phyloP scores from a whole-genome alignment of 441 rosid genomes.

The Gossypium schwendimanii region DNA sequence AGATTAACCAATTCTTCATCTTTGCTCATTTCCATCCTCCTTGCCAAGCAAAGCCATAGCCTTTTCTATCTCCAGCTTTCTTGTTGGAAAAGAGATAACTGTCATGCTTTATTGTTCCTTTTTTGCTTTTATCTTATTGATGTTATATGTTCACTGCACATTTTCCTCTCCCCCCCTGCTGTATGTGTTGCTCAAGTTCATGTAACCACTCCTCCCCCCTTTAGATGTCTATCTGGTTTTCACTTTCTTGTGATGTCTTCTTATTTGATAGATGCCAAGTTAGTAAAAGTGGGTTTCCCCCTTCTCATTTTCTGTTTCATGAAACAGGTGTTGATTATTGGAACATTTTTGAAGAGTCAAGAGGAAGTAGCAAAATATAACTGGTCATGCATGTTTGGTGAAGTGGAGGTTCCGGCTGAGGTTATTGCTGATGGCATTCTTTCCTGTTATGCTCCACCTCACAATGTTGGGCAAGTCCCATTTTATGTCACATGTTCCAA shows the following conservation, averaged over 20 bases:
- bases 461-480: conserved; percentile 64
- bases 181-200: neutral
- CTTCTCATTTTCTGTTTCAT: conserved; percentile 10
- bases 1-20: no score
- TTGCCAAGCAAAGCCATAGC: no score
- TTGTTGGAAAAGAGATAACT: neutral
- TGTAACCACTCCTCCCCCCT: neutral
- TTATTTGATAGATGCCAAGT: neutral
- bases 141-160: neutral
- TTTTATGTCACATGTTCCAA: conserved; percentile 87
- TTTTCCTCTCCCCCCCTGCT: no score
- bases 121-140: neutral
- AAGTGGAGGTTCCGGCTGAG: conserved; percentile 91
- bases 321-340: conserved; percentile 62
- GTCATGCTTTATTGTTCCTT: neutral
- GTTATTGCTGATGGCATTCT: conserved; percentile 76
- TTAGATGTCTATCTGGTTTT: neutral
- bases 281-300: neutral
- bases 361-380: conserved; percentile 47
- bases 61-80: neutral
- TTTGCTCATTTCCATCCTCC: no score
- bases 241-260: neutral
- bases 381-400: conserved; percentile 99
- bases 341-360: conserved; percentile 57
- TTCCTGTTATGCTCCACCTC: conserved; percentile 64